phyloP scores from a whole-genome alignment of 177 flowering plant genomes.

The Vitis hybrid region DNA sequence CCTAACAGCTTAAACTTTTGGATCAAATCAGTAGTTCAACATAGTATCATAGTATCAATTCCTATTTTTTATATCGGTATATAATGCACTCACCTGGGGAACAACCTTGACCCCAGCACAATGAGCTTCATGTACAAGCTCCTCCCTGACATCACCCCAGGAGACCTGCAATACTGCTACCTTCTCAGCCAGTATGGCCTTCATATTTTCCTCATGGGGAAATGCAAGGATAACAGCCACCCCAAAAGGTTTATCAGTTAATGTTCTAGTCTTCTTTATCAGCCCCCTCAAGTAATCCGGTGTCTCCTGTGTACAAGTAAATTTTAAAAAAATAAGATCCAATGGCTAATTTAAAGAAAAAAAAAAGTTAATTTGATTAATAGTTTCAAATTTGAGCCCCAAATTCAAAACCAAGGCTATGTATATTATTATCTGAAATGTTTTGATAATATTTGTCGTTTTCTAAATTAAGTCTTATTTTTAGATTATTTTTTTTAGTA shows the following conservation, averaged over 20 bases:
- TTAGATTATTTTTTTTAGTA: too few species aligned
- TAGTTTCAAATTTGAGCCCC: too few species aligned
- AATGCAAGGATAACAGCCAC: slow-evolving; percentile 77
- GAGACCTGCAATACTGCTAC: slow-evolving; percentile 73
- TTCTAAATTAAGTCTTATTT: too few species aligned
- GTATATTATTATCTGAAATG: too few species aligned
- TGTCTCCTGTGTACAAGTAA: slow-evolving; percentile 50
- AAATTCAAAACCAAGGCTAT: too few species aligned
- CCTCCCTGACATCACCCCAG: slow-evolving; percentile 81
- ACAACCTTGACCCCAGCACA: slow-evolving; percentile 76
- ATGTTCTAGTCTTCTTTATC: slow-evolving; percentile 68
- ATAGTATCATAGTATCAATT: too few species aligned
- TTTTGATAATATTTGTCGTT: too few species aligned
- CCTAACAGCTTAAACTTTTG: too few species aligned
- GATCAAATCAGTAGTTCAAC: neutral
- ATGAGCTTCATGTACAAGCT: slow-evolving; percentile 75
- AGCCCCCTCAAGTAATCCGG: slow-evolving; percentile 72
- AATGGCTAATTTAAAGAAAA: too few species aligned
- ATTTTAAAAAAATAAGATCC: neutral
- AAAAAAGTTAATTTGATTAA: too few species aligned
- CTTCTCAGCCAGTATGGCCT: slow-evolving; percentile 70
- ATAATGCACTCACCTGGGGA: slow-evolving; percentile 62
- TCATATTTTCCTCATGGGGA: slow-evolving; percentile 75
- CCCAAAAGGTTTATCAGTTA: slow-evolving; percentile 88
- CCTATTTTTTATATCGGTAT: too few species aligned